phyloP scores from a whole-genome alignment of 805 yeast species.

The Blastobotrys terrestris region DNA sequence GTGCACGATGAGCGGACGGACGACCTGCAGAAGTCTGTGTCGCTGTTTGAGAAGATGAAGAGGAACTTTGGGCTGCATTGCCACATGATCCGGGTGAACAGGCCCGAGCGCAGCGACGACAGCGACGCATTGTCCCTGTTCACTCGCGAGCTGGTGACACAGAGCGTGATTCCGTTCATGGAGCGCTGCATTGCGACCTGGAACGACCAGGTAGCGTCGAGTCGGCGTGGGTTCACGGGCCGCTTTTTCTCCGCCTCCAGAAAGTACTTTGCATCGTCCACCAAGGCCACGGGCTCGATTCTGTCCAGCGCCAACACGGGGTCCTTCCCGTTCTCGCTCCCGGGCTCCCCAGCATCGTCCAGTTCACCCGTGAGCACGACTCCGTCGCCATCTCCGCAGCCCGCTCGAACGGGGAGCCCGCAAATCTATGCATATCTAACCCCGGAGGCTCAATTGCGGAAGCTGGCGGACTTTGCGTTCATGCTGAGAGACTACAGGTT shows the following conservation, averaged over 20 bases:
- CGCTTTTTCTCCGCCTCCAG: constrained; percentile 62
- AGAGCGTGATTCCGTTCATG: constrained; percentile 73
- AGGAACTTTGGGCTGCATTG: constrained; percentile 29
- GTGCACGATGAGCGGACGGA: constrained; percentile 43
- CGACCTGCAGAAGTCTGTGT: constrained; percentile 39
- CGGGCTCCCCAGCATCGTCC: constrained; percentile 13
- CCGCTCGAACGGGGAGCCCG: constrained; percentile 34
- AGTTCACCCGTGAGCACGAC: constrained; percentile 17
- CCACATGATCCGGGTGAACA: constrained; percentile 18
- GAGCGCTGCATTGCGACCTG: constrained; percentile 70
- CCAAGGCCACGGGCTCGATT: constrained; percentile 20
- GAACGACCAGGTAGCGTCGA: constrained; percentile 77
- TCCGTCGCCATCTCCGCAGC: constrained; percentile 18
- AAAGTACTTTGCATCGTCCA: constrained; percentile 37
- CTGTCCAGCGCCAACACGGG: constrained; percentile 26
- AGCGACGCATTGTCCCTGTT: constrained; percentile 34
- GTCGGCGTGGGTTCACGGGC: constrained; percentile 70
- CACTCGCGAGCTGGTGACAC: constrained; percentile 43
- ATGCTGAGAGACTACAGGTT: constrained; percentile 84
- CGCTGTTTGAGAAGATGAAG: constrained; percentile 37
- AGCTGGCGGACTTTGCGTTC: constrained; percentile 87
- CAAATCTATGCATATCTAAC: constrained; percentile 51
- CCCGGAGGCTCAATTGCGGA: constrained; percentile 68
- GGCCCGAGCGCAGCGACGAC: constrained; percentile 4
- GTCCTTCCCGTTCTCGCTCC: constrained; percentile 14